These are phyloP conservation scores for Viscum album DNA, from an alignment of 177 flowering plant species.

Conservation along the genomic window DNA sequence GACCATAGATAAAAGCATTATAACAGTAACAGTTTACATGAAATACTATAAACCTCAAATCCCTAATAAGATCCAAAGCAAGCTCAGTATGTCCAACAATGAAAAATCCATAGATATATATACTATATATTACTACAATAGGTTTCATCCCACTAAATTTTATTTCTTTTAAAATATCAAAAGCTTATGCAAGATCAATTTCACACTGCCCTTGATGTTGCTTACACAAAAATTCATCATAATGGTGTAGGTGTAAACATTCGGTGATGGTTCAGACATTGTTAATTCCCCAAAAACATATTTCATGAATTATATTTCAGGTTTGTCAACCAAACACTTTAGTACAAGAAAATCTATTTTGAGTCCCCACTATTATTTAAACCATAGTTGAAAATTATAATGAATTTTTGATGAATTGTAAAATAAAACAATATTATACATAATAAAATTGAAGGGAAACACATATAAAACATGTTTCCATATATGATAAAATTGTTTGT, in stretches of 20 bases:
- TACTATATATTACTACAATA: no score
- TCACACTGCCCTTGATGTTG: slow-evolving; percentile 12
- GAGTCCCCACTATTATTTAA: no score
- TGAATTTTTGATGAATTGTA: no score
- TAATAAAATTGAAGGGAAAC: no score
- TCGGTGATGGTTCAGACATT: slow-evolving; percentile 41
- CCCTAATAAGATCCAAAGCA: slow-evolving; percentile 27
- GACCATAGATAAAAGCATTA: slow-evolving; percentile 46
- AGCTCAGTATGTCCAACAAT: slow-evolving; percentile 29
- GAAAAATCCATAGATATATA: slow-evolving; percentile 45
- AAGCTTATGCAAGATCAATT: slow-evolving; percentile 27
- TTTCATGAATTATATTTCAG: slow-evolving; percentile 18
- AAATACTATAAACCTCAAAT: slow-evolving; percentile 18
- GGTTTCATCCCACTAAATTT: slow-evolving; percentile 38
- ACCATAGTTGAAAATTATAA: no score
- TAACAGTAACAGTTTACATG: slow-evolving; percentile 37
- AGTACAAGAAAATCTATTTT: no score
- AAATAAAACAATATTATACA: no score
- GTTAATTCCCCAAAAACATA: slow-evolving; percentile 41
- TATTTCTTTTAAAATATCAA: slow-evolving; percentile 36
- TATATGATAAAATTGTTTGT: no score
- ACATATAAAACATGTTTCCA: no score
- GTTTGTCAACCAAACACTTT: slow-evolving; percentile 31
- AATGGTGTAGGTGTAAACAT: slow-evolving; percentile 44
- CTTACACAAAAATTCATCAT: slow-evolving; percentile 43